Evolutionary conservation across 352 stramenopile species (phyloP), one percentile per base, ranked within the genome.

Genomic region (Globisporangium mamillatum): DNA sequence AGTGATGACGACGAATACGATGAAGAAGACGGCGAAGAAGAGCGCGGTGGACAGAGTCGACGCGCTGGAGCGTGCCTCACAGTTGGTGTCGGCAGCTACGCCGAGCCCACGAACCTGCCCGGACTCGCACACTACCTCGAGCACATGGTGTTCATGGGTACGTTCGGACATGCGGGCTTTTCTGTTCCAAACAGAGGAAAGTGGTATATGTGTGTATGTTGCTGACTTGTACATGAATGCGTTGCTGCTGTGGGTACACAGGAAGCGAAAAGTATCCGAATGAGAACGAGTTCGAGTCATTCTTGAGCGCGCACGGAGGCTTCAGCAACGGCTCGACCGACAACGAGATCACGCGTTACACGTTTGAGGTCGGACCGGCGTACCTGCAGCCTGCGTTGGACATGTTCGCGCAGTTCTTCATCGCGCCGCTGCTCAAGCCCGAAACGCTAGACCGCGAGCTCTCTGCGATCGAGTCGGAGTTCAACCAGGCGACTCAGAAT

Each of bases 101-200:
- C 80, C 1, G 89, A 97, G 60, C 85, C 88, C 6, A 73, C 77
- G 64, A 32, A 81, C n/a, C 66, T 95, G 12, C 83, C 84, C 1
- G 94, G 91, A 3, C 77, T 96, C 29, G 91, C 91, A 22, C 93
- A 98, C 73, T 98, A 97, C 63, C 76, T 98, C 54, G 95, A 98
- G 82, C 95, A 98, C 78, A 98, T 98, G 95, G 82, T 98, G 20
- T 98, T 98, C 73, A 98, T 98, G 91, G 95, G 92, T 83, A 63
- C 55, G 69, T 69, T 20, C 5, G 18, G 38, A 3, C 29, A 20
- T 4, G n/a, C 14, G 7, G 16, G 22, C 27, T 32, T 32, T 32
- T 32, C 8, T 56, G 14, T 66, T 27, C 8, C 18, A 44, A 58
- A 14, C 4, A 27, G 25, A 54, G 22, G 1, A 24, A 8, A 9